Evolutionary conservation across 805 yeast genomes (phyloP).

Genomic region (Myxozyma udenii): DNA sequence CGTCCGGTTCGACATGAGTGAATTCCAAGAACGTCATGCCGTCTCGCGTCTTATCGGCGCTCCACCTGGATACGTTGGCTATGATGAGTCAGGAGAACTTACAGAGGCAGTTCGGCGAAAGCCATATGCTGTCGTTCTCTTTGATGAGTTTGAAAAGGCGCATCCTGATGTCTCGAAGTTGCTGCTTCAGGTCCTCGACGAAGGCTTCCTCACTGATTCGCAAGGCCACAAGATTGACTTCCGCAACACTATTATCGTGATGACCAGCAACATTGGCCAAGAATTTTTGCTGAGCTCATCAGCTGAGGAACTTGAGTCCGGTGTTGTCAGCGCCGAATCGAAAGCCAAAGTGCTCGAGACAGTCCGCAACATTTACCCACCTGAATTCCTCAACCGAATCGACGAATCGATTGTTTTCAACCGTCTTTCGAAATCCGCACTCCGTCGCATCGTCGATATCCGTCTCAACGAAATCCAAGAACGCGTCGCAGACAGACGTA

Average conservation of each 20-base stretch:
- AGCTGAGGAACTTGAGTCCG: constrained; percentile 40
- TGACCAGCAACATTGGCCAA: constrained; percentile 97
- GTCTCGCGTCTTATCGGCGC: constrained; percentile 91
- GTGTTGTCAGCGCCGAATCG: constrained; percentile 53
- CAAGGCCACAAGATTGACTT: constrained; percentile 94
- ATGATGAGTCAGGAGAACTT: constrained; percentile 88
- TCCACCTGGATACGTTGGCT: constrained; percentile 97
- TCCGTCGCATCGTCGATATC: constrained; percentile 78
- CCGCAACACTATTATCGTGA: constrained; percentile 88
- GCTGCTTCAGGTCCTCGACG: constrained; percentile 87
- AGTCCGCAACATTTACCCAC: constrained; percentile 76
- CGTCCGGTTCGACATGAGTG: constrained; percentile 95
- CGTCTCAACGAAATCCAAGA: constrained; percentile 78
- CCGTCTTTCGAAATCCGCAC: constrained; percentile 72
- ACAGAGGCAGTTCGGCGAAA: constrained; percentile 95
- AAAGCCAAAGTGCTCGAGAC: constrained; percentile 61
- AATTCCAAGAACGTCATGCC: constrained; percentile 91
- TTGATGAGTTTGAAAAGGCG: constrained; percentile 96
- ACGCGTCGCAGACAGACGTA: constrained; percentile 74
- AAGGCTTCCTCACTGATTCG: constrained; percentile 90
- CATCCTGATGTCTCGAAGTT: constrained; percentile 93
- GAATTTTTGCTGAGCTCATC: constrained; percentile 63
- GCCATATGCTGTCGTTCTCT: constrained; percentile 87
- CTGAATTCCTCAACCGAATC: constrained; percentile 90
- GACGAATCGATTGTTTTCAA: constrained; percentile 94